Evolutionary conservation across 768 basidiomycete species (phyloP).

Genomic region (Suillus luteus): DNA sequence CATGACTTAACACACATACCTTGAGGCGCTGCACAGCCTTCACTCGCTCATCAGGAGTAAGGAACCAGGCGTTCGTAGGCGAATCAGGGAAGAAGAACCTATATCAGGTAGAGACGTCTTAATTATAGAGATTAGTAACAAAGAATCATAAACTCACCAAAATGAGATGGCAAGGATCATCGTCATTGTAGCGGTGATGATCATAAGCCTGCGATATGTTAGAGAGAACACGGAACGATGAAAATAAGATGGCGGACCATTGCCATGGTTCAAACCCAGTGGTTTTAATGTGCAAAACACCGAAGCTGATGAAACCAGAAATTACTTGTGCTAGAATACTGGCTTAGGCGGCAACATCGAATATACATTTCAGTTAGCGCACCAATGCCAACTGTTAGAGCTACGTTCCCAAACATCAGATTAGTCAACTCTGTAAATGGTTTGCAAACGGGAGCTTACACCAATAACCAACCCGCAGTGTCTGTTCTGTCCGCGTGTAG

Average conservation of each 20-base stretch:
- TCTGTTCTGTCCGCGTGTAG: background rate
- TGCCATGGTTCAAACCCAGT: background rate
- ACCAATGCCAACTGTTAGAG: background rate
- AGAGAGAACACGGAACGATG: constrained; percentile 15
- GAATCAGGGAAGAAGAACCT: constrained; percentile 1
- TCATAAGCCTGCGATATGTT: constrained; percentile 50
- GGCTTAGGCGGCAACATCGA: background rate
- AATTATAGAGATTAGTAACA: background rate
- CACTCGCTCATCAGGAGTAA: background rate
- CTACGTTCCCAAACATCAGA: background rate
- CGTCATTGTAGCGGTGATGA: constrained; percentile 60
- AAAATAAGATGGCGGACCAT: background rate
- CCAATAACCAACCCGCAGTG: background rate
- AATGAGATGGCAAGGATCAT: constrained; percentile 48
- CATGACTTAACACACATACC: background rate
- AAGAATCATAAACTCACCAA: constrained; percentile 40
- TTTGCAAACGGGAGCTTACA: background rate
- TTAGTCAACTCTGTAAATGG: background rate
- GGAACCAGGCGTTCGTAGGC: background rate
- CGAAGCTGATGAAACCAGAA: background rate
- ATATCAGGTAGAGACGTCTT: background rate
- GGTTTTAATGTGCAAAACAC: background rate
- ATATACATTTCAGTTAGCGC: background rate
- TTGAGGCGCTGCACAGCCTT: background rate
- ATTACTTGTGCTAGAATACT: background rate